Evolutionary conservation across 495 filamentous ascomycete genomes (phyloP).

Genomic region (Podospora didyma): DNA sequence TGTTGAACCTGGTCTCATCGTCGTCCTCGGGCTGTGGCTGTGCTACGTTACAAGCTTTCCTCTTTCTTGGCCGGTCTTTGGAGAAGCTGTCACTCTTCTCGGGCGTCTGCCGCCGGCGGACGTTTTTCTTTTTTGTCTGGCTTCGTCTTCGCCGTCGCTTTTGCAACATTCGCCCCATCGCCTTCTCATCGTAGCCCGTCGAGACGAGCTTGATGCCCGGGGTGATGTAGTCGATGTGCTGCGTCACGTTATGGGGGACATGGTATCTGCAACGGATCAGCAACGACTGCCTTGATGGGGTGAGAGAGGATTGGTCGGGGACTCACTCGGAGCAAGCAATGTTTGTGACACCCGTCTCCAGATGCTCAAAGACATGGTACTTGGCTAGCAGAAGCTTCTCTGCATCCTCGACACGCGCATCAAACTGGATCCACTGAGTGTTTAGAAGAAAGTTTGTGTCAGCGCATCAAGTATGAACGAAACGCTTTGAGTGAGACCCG

Average conservation of each 20-base stretch:
- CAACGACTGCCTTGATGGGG: not conserved
- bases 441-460: not conserved
- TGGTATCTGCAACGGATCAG: slow-evolving; percentile 37
- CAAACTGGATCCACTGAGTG: slow-evolving; percentile 45
- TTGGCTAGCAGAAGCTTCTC: slow-evolving; percentile 52
- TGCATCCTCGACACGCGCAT: slow-evolving; percentile 47
- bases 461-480: not conserved
- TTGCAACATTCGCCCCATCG: slow-evolving; percentile 13
- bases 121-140: not conserved
- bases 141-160: not conserved
- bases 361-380: slow-evolving; percentile 47
- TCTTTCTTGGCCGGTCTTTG: too few relatives aligned
- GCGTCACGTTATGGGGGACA: slow-evolving; percentile 46
- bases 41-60: not conserved
- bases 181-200: slow-evolving; percentile 7
- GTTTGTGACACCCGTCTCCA: slow-evolving; percentile 18
- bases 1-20: slow-evolving; percentile 7
- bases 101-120: slow-evolving; percentile 15
- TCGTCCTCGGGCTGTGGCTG: slow-evolving; percentile 6
- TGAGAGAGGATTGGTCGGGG: slow-evolving; percentile 17
- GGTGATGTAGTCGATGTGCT: slow-evolving; percentile 56
- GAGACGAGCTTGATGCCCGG: slow-evolving; percentile 44
- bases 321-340: slow-evolving; percentile 27
- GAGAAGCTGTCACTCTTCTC: not conserved
- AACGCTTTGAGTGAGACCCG: too few relatives aligned